phyloP scores from a whole-genome alignment of 2,329 filamentous ascomycete species.

The Penicillium sp. region DNA sequence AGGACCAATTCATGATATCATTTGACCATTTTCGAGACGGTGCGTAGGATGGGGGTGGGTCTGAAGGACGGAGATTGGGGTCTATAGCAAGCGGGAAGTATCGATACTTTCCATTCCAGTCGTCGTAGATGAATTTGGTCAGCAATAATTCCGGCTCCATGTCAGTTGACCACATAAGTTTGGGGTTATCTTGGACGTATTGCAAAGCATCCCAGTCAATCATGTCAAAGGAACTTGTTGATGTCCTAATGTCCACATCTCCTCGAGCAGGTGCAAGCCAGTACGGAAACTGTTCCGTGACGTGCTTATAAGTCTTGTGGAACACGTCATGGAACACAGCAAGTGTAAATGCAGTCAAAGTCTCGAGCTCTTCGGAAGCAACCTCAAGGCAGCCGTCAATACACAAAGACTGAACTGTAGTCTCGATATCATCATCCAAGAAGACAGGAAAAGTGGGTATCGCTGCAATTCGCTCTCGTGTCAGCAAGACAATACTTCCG shows the following conservation, averaged over 20 bases:
- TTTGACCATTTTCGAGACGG: conserved; percentile 45
- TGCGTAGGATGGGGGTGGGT: conserved; percentile 32
- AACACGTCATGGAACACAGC: conserved; percentile 79
- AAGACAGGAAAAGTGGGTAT: conserved; percentile 70
- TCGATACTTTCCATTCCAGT: conserved; percentile 55
- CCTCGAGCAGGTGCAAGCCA: conserved; percentile 66
- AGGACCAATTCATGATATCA: conserved; percentile 79
- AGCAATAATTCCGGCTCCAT: conserved; percentile 41
- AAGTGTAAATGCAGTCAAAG: conserved; percentile 70
- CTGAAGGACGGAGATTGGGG: conserved; percentile 28
- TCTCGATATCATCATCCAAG: conserved; percentile 62
- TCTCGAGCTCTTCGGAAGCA: conserved; percentile 45
- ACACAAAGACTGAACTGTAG: conserved; percentile 53
- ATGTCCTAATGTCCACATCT: conserved; percentile 4
- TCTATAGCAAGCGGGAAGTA: conserved; percentile 51
- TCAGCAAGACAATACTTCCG: conserved; percentile 67
- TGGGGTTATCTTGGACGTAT: conserved; percentile 38
- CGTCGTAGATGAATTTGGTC: conserved; percentile 55
- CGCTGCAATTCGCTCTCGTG: conserved; percentile 60
- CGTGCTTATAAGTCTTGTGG: conserved; percentile 75
- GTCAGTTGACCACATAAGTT: conserved; percentile 45
- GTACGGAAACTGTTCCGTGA: conserved; percentile 68
- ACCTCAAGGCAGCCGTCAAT: conserved; percentile 35
- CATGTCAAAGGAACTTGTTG: conserved; percentile 9
- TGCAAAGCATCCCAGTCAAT: conserved; percentile 46